Evolutionary conservation across 768 basidiomycete species (phyloP).

Genomic region (Lactifluus subvellereus): DNA sequence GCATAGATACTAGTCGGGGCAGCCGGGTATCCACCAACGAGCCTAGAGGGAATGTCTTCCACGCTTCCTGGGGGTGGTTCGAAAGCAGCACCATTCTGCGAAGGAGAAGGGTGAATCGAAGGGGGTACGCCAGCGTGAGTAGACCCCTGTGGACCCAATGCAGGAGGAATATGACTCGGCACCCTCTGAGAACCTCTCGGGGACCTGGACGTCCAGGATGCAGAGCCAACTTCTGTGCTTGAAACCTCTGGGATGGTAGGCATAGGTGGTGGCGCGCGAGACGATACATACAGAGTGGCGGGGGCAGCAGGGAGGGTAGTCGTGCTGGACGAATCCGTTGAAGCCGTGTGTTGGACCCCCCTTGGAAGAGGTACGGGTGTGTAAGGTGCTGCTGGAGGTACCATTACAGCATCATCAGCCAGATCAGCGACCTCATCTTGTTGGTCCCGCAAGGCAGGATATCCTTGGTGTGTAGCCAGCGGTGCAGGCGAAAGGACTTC

Average conservation of each 20-base stretch:
- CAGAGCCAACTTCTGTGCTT: conserved; percentile 18
- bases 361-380: background rate
- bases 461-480: background rate
- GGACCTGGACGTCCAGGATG: conserved; percentile 5
- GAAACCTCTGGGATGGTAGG: conserved; percentile 23
- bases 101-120: background rate
- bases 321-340: conserved; percentile 16
- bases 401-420: background rate
- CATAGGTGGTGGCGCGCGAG: conserved; percentile 14
- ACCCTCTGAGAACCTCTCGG: background rate
- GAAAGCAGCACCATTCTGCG: background rate
- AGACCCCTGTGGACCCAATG: background rate
- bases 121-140: background rate
- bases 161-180: background rate
- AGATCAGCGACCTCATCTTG: background rate
- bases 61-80: conserved; percentile 12
- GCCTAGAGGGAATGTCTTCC: background rate
- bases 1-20: background rate
- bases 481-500: background rate
- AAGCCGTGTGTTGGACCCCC: background rate
- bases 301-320: conserved; percentile 20
- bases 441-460: conserved; percentile 1
- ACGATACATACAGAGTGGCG: background rate
- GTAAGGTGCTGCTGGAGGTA: background rate
- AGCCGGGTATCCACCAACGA: conserved; percentile 1